Percentiles rank a stretch among this genome's conserved stretches.
These are phyloP conservation scores for Tylopilus orsonianus DNA, from an alignment of 1,284 basidiomycete species.

Conservation along the genomic window DNA sequence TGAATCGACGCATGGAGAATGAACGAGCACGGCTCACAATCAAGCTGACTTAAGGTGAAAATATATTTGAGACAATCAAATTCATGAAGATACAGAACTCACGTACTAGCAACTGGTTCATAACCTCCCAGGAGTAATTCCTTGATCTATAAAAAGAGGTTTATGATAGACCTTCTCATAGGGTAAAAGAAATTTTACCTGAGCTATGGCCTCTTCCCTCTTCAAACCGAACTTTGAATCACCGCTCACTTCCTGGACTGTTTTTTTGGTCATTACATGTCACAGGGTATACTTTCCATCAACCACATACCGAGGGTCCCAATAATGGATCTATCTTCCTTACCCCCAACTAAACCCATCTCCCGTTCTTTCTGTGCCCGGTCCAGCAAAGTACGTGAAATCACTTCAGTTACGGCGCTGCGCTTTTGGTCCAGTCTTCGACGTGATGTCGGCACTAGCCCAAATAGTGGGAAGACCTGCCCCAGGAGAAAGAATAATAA, in stretches of 20 bases:
- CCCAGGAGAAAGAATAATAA: no score
- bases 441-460: no score
- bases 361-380: constrained; percentile 42
- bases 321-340: constrained; percentile 50
- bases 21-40: no score
- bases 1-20: no score
- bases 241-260: constrained; percentile 37
- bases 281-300: neutral
- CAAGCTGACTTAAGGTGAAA: no score
- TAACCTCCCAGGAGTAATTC: constrained; percentile 42
- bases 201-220: constrained; percentile 65
- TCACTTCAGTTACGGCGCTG: constrained; percentile 40
- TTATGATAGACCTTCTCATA: no score
- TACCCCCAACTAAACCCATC: constrained; percentile 28
- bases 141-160: no score
- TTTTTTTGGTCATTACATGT: neutral
- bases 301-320: constrained; percentile 12
- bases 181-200: no score
- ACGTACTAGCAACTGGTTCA: constrained; percentile 41
- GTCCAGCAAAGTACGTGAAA: no score
- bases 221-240: constrained; percentile 49
- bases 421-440: constrained; percentile 31
- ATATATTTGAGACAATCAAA: no score
- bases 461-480: no score
- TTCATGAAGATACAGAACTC: neutral